Base-by-base conservation (phyloP, 805 yeast genomes). In the Candida maesae region DNA sequence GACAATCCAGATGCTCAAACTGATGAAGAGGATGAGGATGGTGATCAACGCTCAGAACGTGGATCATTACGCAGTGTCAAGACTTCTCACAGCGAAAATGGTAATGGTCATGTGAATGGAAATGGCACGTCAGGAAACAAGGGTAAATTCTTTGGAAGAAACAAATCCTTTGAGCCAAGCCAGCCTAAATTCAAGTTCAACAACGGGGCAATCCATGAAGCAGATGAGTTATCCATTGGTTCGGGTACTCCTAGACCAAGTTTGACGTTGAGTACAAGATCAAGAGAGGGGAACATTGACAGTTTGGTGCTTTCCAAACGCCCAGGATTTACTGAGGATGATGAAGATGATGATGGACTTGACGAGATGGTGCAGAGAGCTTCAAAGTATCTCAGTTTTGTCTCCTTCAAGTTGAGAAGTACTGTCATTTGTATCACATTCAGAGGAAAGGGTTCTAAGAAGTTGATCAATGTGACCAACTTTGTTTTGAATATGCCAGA, bases 281-380 rank as follows among this genome's bases (percentile, higher is more conserved):
- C 52, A 6, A 32, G 39, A n/a, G 39, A 43, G 18, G 48, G 36
- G 20, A 18, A 35, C 27, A 35, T 50, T 27, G 52, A 47, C 31
- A 38, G 35, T 20, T 24, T 46, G 27, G n/a, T 38, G 24, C 13
- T 29, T 23, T 21, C n/a, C 11, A 34, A 31, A 5, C 25, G 17
- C 6, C 24, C 6, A 9, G 39, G 12, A 13, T 21, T 18, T 7
- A 13, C 7, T 11, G 32, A 26, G 6, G 42, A 40, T 9, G 46
- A 46, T 3, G 46, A 42, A 7, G 51, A 50, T 15, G 51, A 50
- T 15, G 63, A 59, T 9, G 78, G 72, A 29, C 58, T 76, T 16
- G 67, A 77, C 19, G 73, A 76, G 47, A 88, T 91, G 96, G 64
- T 88, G 5, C 64, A 69, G 33, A 67, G 97, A 35, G 87, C 97